Conservation (phyloP, 1,284 basidiomycete species). For the Tausonia pullulans region DNA sequence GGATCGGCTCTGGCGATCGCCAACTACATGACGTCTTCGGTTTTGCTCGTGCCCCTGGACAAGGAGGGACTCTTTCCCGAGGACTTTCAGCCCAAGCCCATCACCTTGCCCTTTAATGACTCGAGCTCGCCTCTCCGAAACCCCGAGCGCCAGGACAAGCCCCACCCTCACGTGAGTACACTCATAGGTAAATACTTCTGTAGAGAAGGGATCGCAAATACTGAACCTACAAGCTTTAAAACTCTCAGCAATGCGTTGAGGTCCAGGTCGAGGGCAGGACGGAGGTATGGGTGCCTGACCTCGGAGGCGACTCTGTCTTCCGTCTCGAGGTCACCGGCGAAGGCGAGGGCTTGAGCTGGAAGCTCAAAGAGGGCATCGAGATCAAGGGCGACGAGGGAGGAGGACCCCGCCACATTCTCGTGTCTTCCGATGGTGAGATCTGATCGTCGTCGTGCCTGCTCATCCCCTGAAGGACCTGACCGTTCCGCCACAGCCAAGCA, state of each 20-base stretch:
- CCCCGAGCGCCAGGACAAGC: constrained; percentile 6
- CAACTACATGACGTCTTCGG: constrained; percentile 8
- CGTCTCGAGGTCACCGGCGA: background rate
- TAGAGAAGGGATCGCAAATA: too few species aligned
- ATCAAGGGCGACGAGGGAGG: constrained; percentile 15
- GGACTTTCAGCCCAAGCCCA: background rate
- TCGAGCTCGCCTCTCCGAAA: constrained; percentile 7
- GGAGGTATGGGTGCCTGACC: constrained; percentile 14
- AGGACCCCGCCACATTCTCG: constrained; percentile 13
- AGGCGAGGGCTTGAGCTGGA: constrained; percentile 1
- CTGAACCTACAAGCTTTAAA: too few species aligned
- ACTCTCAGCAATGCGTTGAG: constrained; percentile 4
- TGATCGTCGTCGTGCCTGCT: background rate
- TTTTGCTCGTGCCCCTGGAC: constrained; percentile 8
- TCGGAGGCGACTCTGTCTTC: constrained; percentile 6
- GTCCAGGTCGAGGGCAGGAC: background rate
- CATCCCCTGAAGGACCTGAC: background rate
- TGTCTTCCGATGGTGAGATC: constrained; percentile 5
- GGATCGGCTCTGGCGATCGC: constrained; percentile 5
- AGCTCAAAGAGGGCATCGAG: background rate
- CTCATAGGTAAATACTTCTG: too few species aligned
- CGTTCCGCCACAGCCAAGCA: background rate
- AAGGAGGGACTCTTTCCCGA: background rate
- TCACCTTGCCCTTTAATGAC: constrained; percentile 8
- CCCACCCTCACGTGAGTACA: constrained; percentile 7